Base-by-base conservation (phyloP, 768 basidiomycete genomes). In the Amanita fuliginea region DNA sequence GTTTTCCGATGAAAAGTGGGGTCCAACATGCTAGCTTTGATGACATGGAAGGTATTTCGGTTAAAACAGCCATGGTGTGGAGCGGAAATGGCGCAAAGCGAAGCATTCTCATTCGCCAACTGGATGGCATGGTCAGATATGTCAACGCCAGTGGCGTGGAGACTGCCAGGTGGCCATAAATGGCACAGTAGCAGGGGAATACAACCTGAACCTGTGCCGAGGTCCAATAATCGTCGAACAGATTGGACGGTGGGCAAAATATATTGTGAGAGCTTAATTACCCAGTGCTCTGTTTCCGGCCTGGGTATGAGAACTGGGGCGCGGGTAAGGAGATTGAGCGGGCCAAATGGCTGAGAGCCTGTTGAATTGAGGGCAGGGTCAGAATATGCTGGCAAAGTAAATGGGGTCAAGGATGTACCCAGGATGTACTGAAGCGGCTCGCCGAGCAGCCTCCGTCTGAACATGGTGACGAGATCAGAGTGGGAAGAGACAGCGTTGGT, bases 361-460 rank as follows among this genome's bases (percentile, higher is more conserved):
- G 56, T 42, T 32, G 53, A 48, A 51, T 40, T 30, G 37, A 50
- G 50, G 26, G 36, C 40, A 51, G 51, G 51, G 49, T 55, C 43
- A 51, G 43, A 52, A 49, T 35, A 43, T 44, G 39, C 24, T 35
- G 42, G 48, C 32, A 21, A 33, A 5, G 43, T 18, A 45, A 14
- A 35, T 30, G 48, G 46, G 44, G 30, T 39, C 45, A 19, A 42
- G 49, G 49, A 35, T 69, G 49, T 61, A 86, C 92, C 91, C 45
- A 96, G 72, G 56, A 96, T 89, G 64, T 94, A 96, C 62, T 94
- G 90, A 14, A 96, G 70, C 0, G 92, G 92, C 64, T 91, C 88
- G 9, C 87, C 86, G 13, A 56, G 53, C 24, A 74, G 59, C 55
- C 92, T 69, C 16, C 86, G 75, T 14, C 62, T 59, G 34, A 93